These are phyloP conservation scores for Rhizopogon hawkerae DNA, from an alignment of 1,284 basidiomycete species.

Conservation along the genomic window DNA sequence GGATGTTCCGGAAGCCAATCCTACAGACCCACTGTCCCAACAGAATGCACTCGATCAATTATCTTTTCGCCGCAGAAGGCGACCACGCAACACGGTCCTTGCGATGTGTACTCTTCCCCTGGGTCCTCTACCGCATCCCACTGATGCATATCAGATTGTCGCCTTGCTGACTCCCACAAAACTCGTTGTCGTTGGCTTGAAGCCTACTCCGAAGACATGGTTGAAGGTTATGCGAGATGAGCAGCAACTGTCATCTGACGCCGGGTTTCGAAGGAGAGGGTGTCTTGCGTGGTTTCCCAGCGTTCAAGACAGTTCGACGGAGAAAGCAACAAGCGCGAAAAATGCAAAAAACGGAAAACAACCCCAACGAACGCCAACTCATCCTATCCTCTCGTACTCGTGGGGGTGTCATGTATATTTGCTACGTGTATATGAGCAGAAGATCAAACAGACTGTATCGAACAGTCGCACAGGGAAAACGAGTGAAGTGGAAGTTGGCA, in stretches of 20 bases:
- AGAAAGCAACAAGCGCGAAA: constrained; percentile 14
- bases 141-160: constrained; percentile 78
- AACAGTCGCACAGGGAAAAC: constrained; percentile 55
- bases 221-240: constrained; percentile 65
- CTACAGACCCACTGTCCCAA: constrained; percentile 4
- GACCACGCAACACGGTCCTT: constrained; percentile 58
- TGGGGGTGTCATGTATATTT: constrained; percentile 70
- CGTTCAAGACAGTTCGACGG: constrained; percentile 23
- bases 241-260: constrained; percentile 34
- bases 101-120: constrained; percentile 79
- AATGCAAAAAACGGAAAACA: constrained; percentile 23
- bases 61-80: constrained; percentile 29
- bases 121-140: constrained; percentile 66
- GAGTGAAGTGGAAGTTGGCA: constrained; percentile 51
- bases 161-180: constrained; percentile 88
- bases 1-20: constrained; percentile 5
- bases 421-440: constrained; percentile 59
- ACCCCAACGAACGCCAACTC: constrained; percentile 16
- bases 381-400: constrained; percentile 71
- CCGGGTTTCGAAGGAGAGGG: constrained; percentile 43
- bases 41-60: constrained; percentile 11
- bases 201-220: constrained; percentile 91
- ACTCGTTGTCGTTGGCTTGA: constrained; percentile 87
- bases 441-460: constrained; percentile 39
- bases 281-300: constrained; percentile 76